Evolutionary conservation across 1,139 yeast species (phyloP), one percentile per base, ranked within the genome.

Genomic region (Taphrina communis): DNA sequence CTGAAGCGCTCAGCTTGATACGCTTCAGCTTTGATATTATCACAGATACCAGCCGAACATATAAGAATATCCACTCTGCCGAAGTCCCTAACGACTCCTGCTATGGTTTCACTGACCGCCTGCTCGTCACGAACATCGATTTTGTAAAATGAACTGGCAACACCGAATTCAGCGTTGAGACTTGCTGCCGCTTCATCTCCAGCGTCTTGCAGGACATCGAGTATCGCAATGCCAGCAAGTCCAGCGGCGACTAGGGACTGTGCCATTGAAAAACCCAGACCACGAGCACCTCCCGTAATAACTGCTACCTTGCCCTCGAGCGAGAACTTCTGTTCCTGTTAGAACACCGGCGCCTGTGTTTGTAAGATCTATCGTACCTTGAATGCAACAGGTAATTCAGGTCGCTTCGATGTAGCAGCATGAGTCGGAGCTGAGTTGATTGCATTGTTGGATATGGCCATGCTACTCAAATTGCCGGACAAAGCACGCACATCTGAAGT

Each of bases 221-320:
- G 56, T 35, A 80, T 76, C 73, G 77, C 75, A 25, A 80, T 88
- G 73, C 89, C 92, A 9, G 96, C 97, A 14, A 63, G 56, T 66
- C 97, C 97, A 5, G 95, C 95, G 79, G 90, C 94, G 63, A 95
- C 92, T 75, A 82, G 89, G 0, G 93, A 95, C 76, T 87, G 89
- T 55, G 96, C 97, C 42, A 90, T 90, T 5, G 90, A 91, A 73
- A 80, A 83, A 11, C 97, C 97, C 74, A 91, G 90, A 38, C 97
- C 97, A 51, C 89, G 84, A n/a, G 95, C 88, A 4, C 95, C 88
- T 42, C 97, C 97, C 19, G 97, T 89, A 70, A 91, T 86, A 14
- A 91, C 85, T 67, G 96, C 96, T 19, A 89, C 90, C 77, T 89
- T 90, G 19, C 96, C 96, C 81, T 88, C 89, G 71, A 90, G 82